Base-by-base conservation (phyloP, 1,139 yeast genomes). In the Lodderomyces orthopsilosis region DNA sequence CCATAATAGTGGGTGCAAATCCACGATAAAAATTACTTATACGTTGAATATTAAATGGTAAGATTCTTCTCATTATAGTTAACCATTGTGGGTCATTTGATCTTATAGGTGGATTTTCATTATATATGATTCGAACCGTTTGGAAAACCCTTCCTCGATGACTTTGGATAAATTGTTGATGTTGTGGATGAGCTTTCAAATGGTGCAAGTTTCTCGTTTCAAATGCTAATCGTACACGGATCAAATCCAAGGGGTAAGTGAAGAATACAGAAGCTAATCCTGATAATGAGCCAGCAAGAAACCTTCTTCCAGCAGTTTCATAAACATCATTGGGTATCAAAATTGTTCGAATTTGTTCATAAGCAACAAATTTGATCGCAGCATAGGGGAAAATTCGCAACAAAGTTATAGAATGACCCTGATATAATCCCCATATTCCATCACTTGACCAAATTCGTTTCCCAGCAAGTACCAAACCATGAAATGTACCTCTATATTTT, bases 311-410 rank as follows among this genome's bases (percentile, higher is more conserved):
- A 1, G 86, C 88, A 1, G 96, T 88, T 62, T 93, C 99, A 56
- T 81, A 77, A 10, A 67, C 66, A 46, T 79, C 83, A 43, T 75
- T 70, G 1, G 96, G 96, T 41, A 93, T 94, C 47, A 94, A 63
- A 1, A 87, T 46, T 12, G 87, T 74, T 49, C 99, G 67, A 42
- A 91, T 81, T 62, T 93, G 98, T 65, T 93, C 99, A 63, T 93
- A 93, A 4, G 95, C 91, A n/a, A 94, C 96, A 62, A 93, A 93
- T 61, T 93, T 94, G 58, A 93, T 87, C 13, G 97, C 96, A 3
- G 98, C 98, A 61, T 93, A 93, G 1, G 99, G 99, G 63, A 93
- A 93, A 7, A 93, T 89, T 48, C 99, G 74, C 37, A 91, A 63
- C 41, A 93, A 68, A 0, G 98, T 93, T 0, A 95, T 96, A 2